Evolutionary conservation across 306 rosid genomes (phyloP), one percentile per base, ranked within the genome.

Genomic region (Citrullus amarus): DNA sequence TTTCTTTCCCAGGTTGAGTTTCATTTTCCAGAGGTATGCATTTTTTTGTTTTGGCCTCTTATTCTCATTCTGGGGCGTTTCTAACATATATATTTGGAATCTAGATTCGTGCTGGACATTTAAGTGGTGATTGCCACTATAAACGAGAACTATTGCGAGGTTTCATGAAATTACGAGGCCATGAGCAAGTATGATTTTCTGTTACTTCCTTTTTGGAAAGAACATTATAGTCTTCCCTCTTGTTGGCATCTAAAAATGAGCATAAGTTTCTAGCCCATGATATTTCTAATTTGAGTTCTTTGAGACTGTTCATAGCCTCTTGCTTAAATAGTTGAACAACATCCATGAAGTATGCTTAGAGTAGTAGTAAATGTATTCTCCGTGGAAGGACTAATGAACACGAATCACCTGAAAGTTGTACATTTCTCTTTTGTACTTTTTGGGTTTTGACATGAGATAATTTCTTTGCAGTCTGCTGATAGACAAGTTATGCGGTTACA

Each of bases 101-200:
- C 58, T 78, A 93, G 98, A 89, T 94, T 81, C 88, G 98, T 78
- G 93, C 98, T 60, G 89, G 87, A 76, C 97, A 94, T 89, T 83
- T 94, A 43, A 94, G 96, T 68, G 98, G 98, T 79, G 96, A 94
- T 83, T 92, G 98, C 79, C 98, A 92, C 89, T 94, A 79, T 77
- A 92, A 94, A 79, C 87, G 92, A 79, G 98, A 92, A 83, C 81
- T 94, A 34, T 79, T 94, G 72, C 87, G 91, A 69, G 92, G 95
- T 78, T 79, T 70, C 80, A 4, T 86, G 73, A 92, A 86, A 68
- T 61, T 94, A 51, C 85, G 88, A 65, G 96, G 96, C 81, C 97
- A 94, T 43, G 95, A 90, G 83, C 97, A 89, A 82, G 98, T 93
- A 87, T 16, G 82, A 25, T 72, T 72, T 50, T 16, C 43, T 48